Evolutionary conservation across 371 early-diverging fungal genomes (phyloP).

Genomic region (Syncephalastrum monosporum): DNA sequence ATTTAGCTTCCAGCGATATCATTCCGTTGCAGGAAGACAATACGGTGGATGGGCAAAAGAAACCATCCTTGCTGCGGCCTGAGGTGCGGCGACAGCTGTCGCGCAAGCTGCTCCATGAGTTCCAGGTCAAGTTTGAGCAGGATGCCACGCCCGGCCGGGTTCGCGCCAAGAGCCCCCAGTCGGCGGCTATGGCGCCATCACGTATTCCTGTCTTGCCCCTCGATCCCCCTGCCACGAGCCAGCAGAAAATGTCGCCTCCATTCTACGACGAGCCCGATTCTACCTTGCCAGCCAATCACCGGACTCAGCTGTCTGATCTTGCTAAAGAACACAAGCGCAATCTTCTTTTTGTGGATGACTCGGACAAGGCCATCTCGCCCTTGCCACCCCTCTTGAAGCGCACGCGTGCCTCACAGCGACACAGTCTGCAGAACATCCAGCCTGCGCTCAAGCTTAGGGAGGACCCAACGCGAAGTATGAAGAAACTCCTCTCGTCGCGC

Average conservation of each 20-base stretch:
- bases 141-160: conserved; percentile 10
- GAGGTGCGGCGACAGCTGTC: conserved; percentile 37
- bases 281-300: background rate
- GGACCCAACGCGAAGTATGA: background rate
- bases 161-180: conserved; percentile 21
- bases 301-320: background rate
- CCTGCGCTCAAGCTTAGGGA: conserved; percentile 2
- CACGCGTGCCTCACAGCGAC: background rate
- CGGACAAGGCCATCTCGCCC: background rate
- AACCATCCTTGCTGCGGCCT: conserved; percentile 22
- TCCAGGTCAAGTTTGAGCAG: conserved; percentile 25
- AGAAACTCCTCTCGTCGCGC: conserved; percentile 6
- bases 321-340: background rate
- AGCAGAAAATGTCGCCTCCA: conserved; percentile 14
- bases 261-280: conserved; percentile 9
- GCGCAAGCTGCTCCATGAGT: conserved; percentile 35
- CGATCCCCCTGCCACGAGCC: conserved; percentile 3
- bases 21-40: too few species aligned
- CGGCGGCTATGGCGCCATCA: conserved; percentile 35
- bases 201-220: conserved; percentile 33
- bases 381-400: conserved; percentile 2
- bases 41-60: background rate
- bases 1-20: background rate
- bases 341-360: conserved; percentile 1
- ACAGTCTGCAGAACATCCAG: conserved; percentile 5